Evolutionary conservation across 225 moss, liverwort and hornwort genomes (phyloP), one percentile per base, ranked within the genome.

Genomic region (Rhytidiadelphus loreus): DNA sequence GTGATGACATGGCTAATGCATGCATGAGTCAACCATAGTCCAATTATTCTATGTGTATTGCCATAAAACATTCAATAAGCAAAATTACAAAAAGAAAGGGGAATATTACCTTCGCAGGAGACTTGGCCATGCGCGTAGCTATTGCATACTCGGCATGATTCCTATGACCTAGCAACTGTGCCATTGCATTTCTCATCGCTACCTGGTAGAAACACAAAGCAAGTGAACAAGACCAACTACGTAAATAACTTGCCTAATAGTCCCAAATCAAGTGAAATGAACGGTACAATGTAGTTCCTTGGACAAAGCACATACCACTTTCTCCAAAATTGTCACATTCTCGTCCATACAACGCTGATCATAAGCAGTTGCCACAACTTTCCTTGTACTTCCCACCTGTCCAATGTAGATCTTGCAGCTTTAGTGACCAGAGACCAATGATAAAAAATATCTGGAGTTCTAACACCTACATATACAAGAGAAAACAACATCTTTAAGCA

Each of bases 111-210:
- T 96, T 97, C 61, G 88, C 91, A 71, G 98, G 96, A 84, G 97
- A 94, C 90, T 95, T 98, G 21, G 98, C 96, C 98, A 98, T 98
- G 66, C 97, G 95, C n/a, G 90, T 93, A 70, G 96, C 95, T 89
- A 96, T 96, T 61, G 96, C 94, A 92, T 97, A 97, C 88, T 97
- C 98, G 58, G 98, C 98, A 92, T 98, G 97, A 92, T 95, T 98
- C 83, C 91, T 94, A 82, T 98, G 94, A 78, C 98, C 97, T 84
- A 98, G 90, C 89, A 96, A 89, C 89, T 96, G 96, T 35, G 98
- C 98, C 93, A 96, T 95, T 69, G 95, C 93, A 88, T 97, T 96
- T 90, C 98, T 95, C 95, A 97, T 88, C 73, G 94, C 93, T 90
- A 96, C 92, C 98, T 98, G 92, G 85, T 60, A 90, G 72, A 62